A percentile compares a stretch with the other conserved stretches of the same genome.
Conservation (phyloP, 306 rosid species). For the Abrus precatorius region DNA sequence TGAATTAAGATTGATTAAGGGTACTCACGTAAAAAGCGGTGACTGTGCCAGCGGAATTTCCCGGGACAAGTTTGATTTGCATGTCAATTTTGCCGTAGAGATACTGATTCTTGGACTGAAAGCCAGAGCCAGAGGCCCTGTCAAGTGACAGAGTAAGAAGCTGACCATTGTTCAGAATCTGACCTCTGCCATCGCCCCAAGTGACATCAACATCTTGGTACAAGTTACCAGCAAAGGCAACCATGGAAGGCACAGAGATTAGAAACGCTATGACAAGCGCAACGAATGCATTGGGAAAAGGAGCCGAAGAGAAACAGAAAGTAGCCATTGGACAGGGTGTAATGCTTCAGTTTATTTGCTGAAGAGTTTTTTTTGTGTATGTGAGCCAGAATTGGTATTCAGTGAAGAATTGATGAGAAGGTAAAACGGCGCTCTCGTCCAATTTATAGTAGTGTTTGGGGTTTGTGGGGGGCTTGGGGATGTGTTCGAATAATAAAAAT, state of each 20-base stretch:
- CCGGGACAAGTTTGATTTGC: slow-evolving; percentile 75
- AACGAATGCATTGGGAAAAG: slow-evolving; percentile 21
- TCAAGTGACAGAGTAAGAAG: slow-evolving; percentile 75
- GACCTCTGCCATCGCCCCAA: slow-evolving; percentile 80
- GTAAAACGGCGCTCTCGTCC: not conserved
- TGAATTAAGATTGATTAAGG: not conserved
- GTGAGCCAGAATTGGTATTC: slow-evolving; percentile 24
- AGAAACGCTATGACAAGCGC: slow-evolving; percentile 15
- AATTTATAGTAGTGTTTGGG: slow-evolving; percentile 42
- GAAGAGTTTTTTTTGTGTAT: not conserved
- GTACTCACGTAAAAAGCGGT: slow-evolving; percentile 71
- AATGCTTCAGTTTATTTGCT: not conserved
- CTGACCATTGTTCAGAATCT: slow-evolving; percentile 63
- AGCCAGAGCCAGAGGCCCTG: slow-evolving; percentile 74
- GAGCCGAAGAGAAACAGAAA: slow-evolving; percentile 15
- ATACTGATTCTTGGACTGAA: slow-evolving; percentile 66
- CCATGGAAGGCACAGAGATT: slow-evolving; percentile 9
- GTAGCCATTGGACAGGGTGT: slow-evolving; percentile 37
- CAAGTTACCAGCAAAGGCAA: slow-evolving; percentile 53
- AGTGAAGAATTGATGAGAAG: not conserved
- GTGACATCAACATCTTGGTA: slow-evolving; percentile 63
- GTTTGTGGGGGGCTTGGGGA: slow-evolving; percentile 20
- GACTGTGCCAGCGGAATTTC: slow-evolving; percentile 79
- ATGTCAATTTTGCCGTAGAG: slow-evolving; percentile 63
- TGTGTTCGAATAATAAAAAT: slow-evolving; percentile 37